These are phyloP conservation scores for Coemansia reversa DNA, from an alignment of 192 early-diverging fungal genomes.

Conservation along the genomic window DNA sequence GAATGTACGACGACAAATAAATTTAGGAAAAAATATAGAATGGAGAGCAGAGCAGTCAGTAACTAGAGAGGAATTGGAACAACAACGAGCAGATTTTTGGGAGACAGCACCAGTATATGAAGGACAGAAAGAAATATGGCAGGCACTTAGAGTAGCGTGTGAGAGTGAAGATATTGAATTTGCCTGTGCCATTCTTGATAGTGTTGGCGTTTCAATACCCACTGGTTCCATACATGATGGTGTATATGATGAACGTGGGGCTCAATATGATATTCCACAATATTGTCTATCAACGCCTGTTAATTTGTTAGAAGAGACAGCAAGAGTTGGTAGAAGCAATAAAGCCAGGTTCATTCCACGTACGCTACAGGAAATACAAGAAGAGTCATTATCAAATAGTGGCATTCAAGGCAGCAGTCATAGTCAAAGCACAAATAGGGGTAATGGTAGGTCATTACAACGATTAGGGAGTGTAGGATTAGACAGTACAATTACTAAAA, in stretches of 20 bases:
- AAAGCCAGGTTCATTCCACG: not conserved
- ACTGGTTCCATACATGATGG: conserved; percentile 71
- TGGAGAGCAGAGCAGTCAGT: conserved; percentile 18
- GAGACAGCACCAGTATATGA: conserved; percentile 71
- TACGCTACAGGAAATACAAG: not conserved
- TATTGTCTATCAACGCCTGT: conserved; percentile 64
- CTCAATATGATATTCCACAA: conserved; percentile 64
- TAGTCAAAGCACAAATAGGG: not conserved
- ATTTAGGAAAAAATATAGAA: conserved; percentile 21
- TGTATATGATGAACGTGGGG: conserved; percentile 78
- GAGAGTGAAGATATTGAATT: conserved; percentile 54
- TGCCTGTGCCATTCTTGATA: conserved; percentile 66
- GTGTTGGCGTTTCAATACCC: conserved; percentile 66
- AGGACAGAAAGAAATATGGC: conserved; percentile 75
- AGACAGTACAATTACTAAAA: too few relatives aligned
- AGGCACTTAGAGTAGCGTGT: conserved; percentile 64
- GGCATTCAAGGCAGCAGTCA: not conserved
- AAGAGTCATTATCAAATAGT: too few relatives aligned
- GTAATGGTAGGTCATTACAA: not conserved
- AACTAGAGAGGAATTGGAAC: conserved; percentile 34
- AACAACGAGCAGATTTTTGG: conserved; percentile 68
- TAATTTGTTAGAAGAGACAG: conserved; percentile 47
- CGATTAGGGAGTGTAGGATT: not conserved
- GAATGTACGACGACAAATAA: conserved; percentile 12
- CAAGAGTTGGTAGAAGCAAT: not conserved